These are phyloP conservation scores for Botrytis sinoallii DNA, from an alignment of 2,329 filamentous ascomycete genomes.

Conservation along the genomic window DNA sequence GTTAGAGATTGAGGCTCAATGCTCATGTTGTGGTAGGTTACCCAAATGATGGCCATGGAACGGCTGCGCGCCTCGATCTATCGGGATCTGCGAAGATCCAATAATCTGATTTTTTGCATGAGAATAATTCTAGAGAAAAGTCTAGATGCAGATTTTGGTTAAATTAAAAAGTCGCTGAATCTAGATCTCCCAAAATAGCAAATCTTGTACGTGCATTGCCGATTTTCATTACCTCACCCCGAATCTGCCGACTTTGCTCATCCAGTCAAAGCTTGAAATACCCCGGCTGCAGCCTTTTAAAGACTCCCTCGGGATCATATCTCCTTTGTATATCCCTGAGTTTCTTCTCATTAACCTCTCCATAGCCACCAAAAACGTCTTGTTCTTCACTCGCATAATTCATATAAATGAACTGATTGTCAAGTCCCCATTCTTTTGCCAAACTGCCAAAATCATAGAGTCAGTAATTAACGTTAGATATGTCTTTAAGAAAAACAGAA, in stretches of 20 bases:
- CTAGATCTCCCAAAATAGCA: not conserved
- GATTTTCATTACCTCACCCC: too few species aligned
- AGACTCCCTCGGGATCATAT: not conserved
- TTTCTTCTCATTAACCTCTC: not conserved
- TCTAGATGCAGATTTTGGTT: not conserved
- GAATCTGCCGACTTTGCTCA: not conserved
- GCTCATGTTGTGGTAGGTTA: not conserved
- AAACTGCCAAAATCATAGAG: not conserved
- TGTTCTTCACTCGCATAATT: not conserved
- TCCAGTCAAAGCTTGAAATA: not conserved
- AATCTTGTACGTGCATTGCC: not conserved
- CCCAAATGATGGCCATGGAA: not conserved
- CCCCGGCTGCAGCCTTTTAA: not conserved
- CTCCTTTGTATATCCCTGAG: not conserved
- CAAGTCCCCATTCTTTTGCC: not conserved
- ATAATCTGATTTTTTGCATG: not conserved
- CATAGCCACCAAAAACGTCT: not conserved
- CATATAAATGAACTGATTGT: not conserved
- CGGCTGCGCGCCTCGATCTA: not conserved
- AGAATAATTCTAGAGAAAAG: not conserved
- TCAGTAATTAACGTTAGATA: not conserved
- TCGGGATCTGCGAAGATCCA: not conserved
- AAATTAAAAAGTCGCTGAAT: not conserved
- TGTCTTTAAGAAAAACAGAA: not conserved
- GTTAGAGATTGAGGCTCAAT: not conserved